Base-by-base conservation (phyloP, 2,329 filamentous ascomycete genomes). In the Claviceps capensis region DNA sequence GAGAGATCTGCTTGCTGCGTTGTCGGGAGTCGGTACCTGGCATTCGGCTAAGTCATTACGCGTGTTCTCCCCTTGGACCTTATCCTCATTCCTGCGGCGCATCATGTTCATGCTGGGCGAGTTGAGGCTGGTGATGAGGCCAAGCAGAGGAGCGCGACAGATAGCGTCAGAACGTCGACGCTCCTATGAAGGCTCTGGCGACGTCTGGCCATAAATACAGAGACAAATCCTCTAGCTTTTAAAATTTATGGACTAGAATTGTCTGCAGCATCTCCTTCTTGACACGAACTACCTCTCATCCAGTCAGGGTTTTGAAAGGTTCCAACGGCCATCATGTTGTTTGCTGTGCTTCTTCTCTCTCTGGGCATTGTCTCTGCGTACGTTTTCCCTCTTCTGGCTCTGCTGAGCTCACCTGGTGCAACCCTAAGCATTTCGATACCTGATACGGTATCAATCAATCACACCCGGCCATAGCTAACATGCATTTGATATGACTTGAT, bases 121-220 rank as follows among this genome's bases (percentile, higher is more conserved):
- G 17, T 42, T 17, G 40, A 42, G 13, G 17, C 9, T 42, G 17
- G 40, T 13, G 40, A 17, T 37, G 43, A 42, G n/a, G 43, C 23
- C 13, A 30, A 5, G 22, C 45, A 13, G 6, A 26, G 42, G 23
- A 38, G 17, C 22, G 30, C 42, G 13, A 57, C 56, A 54, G 54
- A 48, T 17, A 23, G 37, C 19, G 19, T 55, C 14, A 45, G 36
- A 14, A 50, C 13, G 40, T 46, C 17, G 30, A 47, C 23, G 46
- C 52, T 42, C 50, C 50, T 19, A 16, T 52, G 34, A 52, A 62
- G 44, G 56, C 56, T 9, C 42, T 61, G 48, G 50, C 55, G 40
- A 52, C 56, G 4, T 52, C 58, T 3, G 55, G 53, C 30, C 59
- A 66, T 56, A 60, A 57, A 52, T 67, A 67, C 53, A 63, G 57